phyloP scores from a whole-genome alignment of 345 rosid species.

The Trapa bicornis region DNA sequence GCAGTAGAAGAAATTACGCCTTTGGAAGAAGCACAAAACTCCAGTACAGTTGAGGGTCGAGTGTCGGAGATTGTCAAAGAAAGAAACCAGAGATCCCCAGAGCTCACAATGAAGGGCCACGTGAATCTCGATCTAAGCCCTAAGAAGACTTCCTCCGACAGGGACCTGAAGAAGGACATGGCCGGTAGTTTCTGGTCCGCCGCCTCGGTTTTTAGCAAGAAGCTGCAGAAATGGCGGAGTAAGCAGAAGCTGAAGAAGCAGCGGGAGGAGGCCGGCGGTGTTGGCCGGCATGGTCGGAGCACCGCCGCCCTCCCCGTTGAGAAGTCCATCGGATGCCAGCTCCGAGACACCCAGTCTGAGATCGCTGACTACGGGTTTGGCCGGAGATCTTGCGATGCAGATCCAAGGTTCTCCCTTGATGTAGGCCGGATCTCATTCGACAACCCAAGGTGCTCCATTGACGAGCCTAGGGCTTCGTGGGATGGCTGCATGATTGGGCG shows the following conservation, averaged over 20 bases:
- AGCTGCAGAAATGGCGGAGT: slow-evolving; percentile 89
- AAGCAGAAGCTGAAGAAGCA: slow-evolving; percentile 89
- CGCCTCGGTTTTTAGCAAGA: slow-evolving; percentile 94
- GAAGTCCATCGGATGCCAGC: slow-evolving; percentile 87
- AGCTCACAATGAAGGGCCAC: slow-evolving; percentile 64
- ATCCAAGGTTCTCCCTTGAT: slow-evolving; percentile 87
- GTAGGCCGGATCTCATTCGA: slow-evolving; percentile 71
- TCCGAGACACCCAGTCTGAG: slow-evolving; percentile 91
- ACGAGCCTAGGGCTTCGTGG: slow-evolving; percentile 97
- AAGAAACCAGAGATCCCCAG: slow-evolving; percentile 19
- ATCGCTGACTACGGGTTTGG: slow-evolving; percentile 95
- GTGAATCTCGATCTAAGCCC: slow-evolving; percentile 78
- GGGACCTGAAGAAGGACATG: slow-evolving; percentile 51
- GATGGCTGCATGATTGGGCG: slow-evolving; percentile 77
- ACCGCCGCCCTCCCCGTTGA: slow-evolving; percentile 88
- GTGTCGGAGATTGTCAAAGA: slow-evolving; percentile 50
- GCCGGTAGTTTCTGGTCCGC: slow-evolving; percentile 97
- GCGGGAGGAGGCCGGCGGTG: slow-evolving; percentile 18
- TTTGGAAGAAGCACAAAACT: slow-evolving; percentile 20
- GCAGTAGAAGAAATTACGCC: slow-evolving; percentile 24
- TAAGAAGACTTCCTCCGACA: slow-evolving; percentile 57
- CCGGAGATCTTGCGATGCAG: slow-evolving; percentile 94
- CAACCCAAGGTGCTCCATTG: slow-evolving; percentile 77
- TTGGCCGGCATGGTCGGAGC: slow-evolving; percentile 17
- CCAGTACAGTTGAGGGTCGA: slow-evolving; percentile 21